phyloP scores from a whole-genome alignment of 805 yeast species.

The Cyberlindnera maritima region DNA sequence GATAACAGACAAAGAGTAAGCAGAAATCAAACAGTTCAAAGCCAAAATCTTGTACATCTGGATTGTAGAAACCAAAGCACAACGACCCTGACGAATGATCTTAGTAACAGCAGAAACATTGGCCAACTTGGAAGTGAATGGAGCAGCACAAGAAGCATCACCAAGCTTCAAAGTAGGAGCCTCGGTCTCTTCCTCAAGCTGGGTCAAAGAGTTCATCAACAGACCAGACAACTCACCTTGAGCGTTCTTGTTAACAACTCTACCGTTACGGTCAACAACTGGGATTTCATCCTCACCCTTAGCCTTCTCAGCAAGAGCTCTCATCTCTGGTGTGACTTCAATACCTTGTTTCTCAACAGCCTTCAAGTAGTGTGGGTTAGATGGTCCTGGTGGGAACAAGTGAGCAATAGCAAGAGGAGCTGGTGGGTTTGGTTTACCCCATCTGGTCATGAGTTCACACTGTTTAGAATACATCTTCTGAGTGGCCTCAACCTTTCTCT shows the following conservation, averaged over 20 bases:
- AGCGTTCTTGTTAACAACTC: slow-evolving; percentile 32
- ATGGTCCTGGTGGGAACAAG: slow-evolving; percentile 92
- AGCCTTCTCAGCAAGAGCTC: slow-evolving; percentile 54
- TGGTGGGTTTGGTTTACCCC: slow-evolving; percentile 83
- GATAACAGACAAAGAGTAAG: slow-evolving; percentile 90
- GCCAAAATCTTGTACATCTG: slow-evolving; percentile 99
- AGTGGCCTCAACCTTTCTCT: slow-evolving; percentile 62
- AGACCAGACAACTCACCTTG: slow-evolving; percentile 57
- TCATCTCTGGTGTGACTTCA: slow-evolving; percentile 70
- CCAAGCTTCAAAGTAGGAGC: slow-evolving; percentile 94
- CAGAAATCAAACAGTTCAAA: slow-evolving; percentile 92
- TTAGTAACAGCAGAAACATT: slow-evolving; percentile 91
- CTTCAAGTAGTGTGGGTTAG: slow-evolving; percentile 81
- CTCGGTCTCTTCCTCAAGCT: slow-evolving; percentile 64
- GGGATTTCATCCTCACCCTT: slow-evolving; percentile 30
- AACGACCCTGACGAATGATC: slow-evolving; percentile 95
- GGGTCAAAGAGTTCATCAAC: slow-evolving; percentile 52
- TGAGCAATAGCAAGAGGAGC: slow-evolving; percentile 90
- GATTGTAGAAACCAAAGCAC: slow-evolving; percentile 94
- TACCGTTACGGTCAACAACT: slow-evolving; percentile 31
- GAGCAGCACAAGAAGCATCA: slow-evolving; percentile 99
- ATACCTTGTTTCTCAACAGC: slow-evolving; percentile 86
- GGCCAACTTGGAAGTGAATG: slow-evolving; percentile 92
- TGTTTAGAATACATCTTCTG: slow-evolving; percentile 80
- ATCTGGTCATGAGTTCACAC: slow-evolving; percentile 68